A percentile compares a stretch with the other conserved stretches of the same genome.
phyloP scores from a whole-genome alignment of 176 grass and related monocot genomes.

The Thalia dealbata region DNA sequence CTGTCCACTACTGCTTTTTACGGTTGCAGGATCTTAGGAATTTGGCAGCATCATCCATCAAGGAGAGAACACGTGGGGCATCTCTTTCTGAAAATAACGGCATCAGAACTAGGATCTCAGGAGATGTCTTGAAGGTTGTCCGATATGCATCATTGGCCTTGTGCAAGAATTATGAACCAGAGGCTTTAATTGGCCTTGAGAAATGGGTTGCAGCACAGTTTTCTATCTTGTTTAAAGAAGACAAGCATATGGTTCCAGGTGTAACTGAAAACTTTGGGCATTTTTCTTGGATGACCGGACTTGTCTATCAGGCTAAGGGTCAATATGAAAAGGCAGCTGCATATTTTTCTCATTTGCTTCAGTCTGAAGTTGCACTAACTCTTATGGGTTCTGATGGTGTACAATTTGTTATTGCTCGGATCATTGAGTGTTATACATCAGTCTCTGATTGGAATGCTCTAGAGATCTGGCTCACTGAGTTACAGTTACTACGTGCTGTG shows the following conservation, averaged over 20 bases:
- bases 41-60: conserved; percentile 47
- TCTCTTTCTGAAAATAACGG: conserved; percentile 39
- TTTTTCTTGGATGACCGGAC: conserved; percentile 89
- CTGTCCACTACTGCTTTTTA: conserved; percentile 63
- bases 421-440: conserved; percentile 87
- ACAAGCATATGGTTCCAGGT: conserved; percentile 29
- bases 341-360: conserved; percentile 79
- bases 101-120: conserved; percentile 57
- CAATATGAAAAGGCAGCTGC: conserved; percentile 91
- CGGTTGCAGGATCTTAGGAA: conserved; percentile 64
- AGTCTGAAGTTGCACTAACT: conserved; percentile 63
- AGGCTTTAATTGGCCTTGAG: conserved; percentile 76
- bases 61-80: conserved; percentile 42
- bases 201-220: conserved; percentile 63
- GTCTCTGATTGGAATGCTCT: conserved; percentile 96
- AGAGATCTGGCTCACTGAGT: conserved; percentile 82
- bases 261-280: conserved; percentile 35
- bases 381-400: conserved; percentile 88
- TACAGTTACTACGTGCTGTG: conserved; percentile 74
- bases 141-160: conserved; percentile 78
- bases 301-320: conserved; percentile 75
- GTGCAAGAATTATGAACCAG: conserved; percentile 73
- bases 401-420: conserved; percentile 76
- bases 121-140: conserved; percentile 61
- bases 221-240: conserved; percentile 54